Percentiles rank a stretch among this genome's conserved stretches.
Evolutionary conservation across 345 rosid species (phyloP).

Genomic region (Melastoma malabathricum): DNA sequence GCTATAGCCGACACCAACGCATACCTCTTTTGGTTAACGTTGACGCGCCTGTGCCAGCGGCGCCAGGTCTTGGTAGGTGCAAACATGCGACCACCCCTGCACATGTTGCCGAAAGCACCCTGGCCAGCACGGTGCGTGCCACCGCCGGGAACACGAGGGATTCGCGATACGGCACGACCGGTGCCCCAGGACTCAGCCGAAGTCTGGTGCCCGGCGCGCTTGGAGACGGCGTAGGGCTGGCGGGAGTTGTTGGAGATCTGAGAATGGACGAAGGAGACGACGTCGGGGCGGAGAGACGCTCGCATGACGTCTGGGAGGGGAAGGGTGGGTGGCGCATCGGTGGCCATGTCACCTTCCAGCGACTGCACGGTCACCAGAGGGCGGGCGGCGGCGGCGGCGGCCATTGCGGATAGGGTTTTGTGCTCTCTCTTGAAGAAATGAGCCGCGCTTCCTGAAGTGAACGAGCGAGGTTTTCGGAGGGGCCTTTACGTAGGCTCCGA

Average conservation of each 20-base stretch:
- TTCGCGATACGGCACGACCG: conserved; percentile 32
- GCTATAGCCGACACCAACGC: conserved; percentile 27
- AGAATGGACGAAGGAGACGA: conserved; percentile 10
- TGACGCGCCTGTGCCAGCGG: conserved; percentile 12
- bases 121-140: conserved; percentile 15
- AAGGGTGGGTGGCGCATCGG: conserved; percentile 18
- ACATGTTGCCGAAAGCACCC: conserved; percentile 14
- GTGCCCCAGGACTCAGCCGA: conserved; percentile 42
- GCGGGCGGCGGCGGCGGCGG: conserved; percentile 16
- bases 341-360: conserved; percentile 26
- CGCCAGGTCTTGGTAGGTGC: conserved; percentile 16
- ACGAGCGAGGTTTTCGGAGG: too few relatives aligned
- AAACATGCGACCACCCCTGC: conserved; percentile 14
- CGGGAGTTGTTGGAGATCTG: conserved; percentile 26
- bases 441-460: neutral
- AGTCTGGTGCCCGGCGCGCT: conserved; percentile 36
- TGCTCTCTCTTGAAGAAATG: neutral
- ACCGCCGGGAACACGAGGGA: conserved; percentile 10
- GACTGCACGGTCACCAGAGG: conserved; percentile 22
- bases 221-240: conserved; percentile 38
- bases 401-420: neutral
- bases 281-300: conserved; percentile 8
- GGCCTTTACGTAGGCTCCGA: too few relatives aligned
- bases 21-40: conserved; percentile 11
- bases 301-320: conserved; percentile 18